Conservation (phyloP, 2,329 filamentous ascomycete species). For the Dendryphion nanum region DNA sequence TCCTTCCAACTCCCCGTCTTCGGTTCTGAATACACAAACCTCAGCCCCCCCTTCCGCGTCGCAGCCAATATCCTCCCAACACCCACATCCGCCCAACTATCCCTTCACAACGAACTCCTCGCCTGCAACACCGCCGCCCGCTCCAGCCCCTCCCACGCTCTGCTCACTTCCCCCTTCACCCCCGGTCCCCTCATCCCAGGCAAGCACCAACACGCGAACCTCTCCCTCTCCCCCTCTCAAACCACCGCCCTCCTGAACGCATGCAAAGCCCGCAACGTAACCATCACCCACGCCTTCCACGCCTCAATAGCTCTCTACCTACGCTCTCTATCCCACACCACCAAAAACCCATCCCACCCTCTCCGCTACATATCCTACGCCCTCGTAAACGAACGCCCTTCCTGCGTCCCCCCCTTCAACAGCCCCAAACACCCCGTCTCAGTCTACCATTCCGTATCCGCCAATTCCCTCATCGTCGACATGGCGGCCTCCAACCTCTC, state of each 20-base stretch:
- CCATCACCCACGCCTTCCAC: conserved; percentile 12
- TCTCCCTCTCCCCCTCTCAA: conserved; percentile 4
- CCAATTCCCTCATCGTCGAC: conserved; percentile 1
- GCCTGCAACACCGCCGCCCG: not conserved
- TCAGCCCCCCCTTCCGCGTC: conserved; percentile 11
- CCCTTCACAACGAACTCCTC: not conserved
- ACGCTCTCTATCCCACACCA: conserved; percentile 3
- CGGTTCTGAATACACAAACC: conserved; percentile 28
- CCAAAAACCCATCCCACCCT: no score
- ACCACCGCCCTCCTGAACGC: conserved; percentile 7
- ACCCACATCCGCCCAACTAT: conserved; percentile 1
- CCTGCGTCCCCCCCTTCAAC: conserved; percentile 6
- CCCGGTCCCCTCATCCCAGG: conserved; percentile 4
- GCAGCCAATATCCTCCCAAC: conserved; percentile 8
- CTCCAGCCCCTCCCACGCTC: not conserved
- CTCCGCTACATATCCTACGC: conserved; percentile 10
- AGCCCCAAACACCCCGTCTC: conserved; percentile 8
- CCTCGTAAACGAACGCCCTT: conserved; percentile 9
- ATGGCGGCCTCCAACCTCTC: not conserved
- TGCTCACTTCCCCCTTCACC: not conserved
- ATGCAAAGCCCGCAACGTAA: conserved; percentile 6
- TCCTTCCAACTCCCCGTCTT: conserved; percentile 10
- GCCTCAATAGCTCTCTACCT: conserved; percentile 8
- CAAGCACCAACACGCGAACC: conserved; percentile 10
- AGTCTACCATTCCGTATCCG: conserved; percentile 15